phyloP scores from a whole-genome alignment of 1,139 yeast species.

The Candida frijolesensis region DNA sequence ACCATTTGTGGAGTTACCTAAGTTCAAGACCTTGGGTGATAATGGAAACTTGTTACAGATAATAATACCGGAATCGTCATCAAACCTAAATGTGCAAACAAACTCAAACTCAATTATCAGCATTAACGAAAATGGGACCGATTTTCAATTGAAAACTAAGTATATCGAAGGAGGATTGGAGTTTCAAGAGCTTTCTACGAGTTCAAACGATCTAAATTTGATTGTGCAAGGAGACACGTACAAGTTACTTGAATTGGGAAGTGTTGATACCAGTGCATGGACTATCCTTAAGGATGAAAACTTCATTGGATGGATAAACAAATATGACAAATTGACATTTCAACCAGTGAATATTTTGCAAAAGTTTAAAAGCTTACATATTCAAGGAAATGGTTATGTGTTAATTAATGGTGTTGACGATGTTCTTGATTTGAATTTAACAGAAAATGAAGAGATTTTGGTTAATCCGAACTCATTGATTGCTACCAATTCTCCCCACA shows the following conservation, averaged over 20 bases:
- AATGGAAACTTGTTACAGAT: constrained; percentile 36
- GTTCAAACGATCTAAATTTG: constrained; percentile 26
- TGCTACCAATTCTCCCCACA: constrained; percentile 25
- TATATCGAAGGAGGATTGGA: background rate
- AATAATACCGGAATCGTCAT: constrained; percentile 33
- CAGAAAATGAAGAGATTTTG: constrained; percentile 32
- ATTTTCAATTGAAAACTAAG: background rate
- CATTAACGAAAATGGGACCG: constrained; percentile 35
- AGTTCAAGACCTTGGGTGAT: constrained; percentile 34
- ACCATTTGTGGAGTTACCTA: constrained; percentile 43
- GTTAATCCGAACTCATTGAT: constrained; percentile 39
- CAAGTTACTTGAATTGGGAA: constrained; percentile 25
- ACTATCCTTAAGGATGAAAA: constrained; percentile 30
- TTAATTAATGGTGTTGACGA: constrained; percentile 37
- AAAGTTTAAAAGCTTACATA: constrained; percentile 22
- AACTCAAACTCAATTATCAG: constrained; percentile 27
- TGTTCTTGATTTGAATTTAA: constrained; percentile 31
- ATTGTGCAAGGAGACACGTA: constrained; percentile 33
- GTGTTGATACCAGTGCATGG: constrained; percentile 27
- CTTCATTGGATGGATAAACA: constrained; percentile 47
- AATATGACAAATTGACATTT: constrained; percentile 20
- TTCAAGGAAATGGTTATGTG: constrained; percentile 39
- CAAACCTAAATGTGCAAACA: constrained; percentile 30
- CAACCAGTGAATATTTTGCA: constrained; percentile 19
- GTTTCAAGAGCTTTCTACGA: constrained; percentile 30